Percentiles rank a stretch among this genome's conserved stretches.
phyloP scores from a whole-genome alignment of 768 basidiomycete genomes.

The Amanita polypyramis region DNA sequence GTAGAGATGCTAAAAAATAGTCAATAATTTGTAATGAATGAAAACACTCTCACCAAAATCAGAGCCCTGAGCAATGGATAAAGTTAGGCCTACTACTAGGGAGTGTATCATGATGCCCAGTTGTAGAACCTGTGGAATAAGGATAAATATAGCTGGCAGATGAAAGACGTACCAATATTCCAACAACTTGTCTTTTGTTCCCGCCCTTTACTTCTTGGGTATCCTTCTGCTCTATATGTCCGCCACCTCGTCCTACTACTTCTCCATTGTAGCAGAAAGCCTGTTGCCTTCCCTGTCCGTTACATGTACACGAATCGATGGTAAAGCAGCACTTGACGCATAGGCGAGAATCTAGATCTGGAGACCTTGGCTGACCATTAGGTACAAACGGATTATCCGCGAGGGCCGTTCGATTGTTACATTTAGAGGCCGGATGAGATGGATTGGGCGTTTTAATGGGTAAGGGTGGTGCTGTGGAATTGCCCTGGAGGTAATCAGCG shows the following conservation, averaged over 20 bases:
- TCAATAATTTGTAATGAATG: not conserved
- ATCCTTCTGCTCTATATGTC: constrained; percentile 8
- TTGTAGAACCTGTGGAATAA: constrained; percentile 53
- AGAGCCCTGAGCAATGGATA: constrained; percentile 55
- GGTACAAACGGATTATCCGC: not conserved
- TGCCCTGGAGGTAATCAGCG: constrained; percentile 60
- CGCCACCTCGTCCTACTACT: constrained; percentile 8
- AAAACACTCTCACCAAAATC: constrained; percentile 51
- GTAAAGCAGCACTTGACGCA: constrained; percentile 14
- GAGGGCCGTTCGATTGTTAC: not conserved
- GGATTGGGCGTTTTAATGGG: constrained; percentile 17
- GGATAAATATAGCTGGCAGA: not conserved
- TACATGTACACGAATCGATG: constrained; percentile 5
- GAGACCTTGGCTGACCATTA: not conserved
- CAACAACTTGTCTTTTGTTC: constrained; percentile 56
- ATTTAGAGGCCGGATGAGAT: not conserved
- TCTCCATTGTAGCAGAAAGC: too few relatives aligned
- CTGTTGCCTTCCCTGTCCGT: constrained; percentile 6
- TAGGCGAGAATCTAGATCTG: constrained; percentile 15
- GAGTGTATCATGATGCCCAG: constrained; percentile 81
- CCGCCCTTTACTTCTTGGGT: constrained; percentile 27
- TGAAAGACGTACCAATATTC: constrained; percentile 48
- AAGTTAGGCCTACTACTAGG: constrained; percentile 68
- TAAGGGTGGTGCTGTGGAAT: constrained; percentile 41
- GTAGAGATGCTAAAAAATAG: constrained; percentile 44